Evolutionary conservation across 2,329 filamentous ascomycete species (phyloP).

Genomic region (Ceratocystis lukuohia): DNA sequence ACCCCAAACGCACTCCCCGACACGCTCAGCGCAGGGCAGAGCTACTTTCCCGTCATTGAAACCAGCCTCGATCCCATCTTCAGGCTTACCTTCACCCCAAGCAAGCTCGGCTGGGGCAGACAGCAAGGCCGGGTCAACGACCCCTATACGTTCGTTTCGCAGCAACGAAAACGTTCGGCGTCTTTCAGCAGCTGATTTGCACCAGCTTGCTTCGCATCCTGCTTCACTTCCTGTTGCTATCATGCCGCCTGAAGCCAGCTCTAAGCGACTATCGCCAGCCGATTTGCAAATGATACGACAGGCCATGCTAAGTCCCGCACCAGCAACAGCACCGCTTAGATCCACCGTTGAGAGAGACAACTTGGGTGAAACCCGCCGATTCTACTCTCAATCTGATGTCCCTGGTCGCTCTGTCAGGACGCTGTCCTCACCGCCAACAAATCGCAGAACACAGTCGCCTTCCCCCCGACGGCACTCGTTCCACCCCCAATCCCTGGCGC

Average conservation of each 20-base stretch:
- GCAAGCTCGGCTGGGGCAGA: neutral
- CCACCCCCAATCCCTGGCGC: neutral
- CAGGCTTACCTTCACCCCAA: neutral
- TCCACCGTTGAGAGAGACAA: neutral
- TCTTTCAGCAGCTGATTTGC: slow-evolving; percentile 45
- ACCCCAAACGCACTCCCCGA: neutral
- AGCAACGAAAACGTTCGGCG: slow-evolving; percentile 37
- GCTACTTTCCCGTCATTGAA: neutral
- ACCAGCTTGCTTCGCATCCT: slow-evolving; percentile 42
- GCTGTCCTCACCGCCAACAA: slow-evolving; percentile 15
- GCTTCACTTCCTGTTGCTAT: slow-evolving; percentile 42
- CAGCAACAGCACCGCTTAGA: neutral
- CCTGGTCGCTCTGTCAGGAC: slow-evolving; percentile 13
- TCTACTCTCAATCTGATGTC: slow-evolving; percentile 7
- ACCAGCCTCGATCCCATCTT: neutral
- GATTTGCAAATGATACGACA: slow-evolving; percentile 24
- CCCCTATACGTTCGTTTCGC: neutral
- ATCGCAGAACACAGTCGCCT: slow-evolving; percentile 9
- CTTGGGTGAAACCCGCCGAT: neutral
- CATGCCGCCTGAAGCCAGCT: slow-evolving; percentile 27
- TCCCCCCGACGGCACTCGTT: neutral
- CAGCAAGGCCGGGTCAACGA: neutral
- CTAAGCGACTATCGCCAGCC: slow-evolving; percentile 19
- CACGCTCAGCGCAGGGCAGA: neutral
- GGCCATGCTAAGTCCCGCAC: slow-evolving; percentile 21